Evolutionary conservation across 371 early-diverging fungal species (phyloP).

Genomic region (Lichtheimia ornata): DNA sequence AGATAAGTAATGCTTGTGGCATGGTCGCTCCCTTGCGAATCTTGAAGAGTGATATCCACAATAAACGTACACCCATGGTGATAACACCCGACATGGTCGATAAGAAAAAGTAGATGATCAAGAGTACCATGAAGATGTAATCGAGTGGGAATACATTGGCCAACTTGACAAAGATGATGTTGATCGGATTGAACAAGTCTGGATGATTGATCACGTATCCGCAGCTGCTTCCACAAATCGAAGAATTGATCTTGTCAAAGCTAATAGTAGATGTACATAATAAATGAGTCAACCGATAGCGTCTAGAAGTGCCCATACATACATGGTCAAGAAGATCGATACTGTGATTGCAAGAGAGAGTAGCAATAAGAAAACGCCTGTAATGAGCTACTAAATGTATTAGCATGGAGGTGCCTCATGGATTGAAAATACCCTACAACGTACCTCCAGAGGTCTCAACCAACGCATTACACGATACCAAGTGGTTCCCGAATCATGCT

Average conservation of each 20-base stretch:
- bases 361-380: conserved; percentile 34
- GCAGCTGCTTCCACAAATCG: conserved; percentile 66
- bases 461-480: conserved; percentile 26
- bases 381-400: conserved; percentile 4
- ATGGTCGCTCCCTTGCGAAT: conserved; percentile 56
- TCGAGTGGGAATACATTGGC: conserved; percentile 64
- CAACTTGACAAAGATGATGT: conserved; percentile 56
- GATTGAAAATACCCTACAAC: background rate
- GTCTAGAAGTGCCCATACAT: conserved; percentile 16
- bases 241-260: conserved; percentile 56
- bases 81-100: conserved; percentile 64
- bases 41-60: conserved; percentile 61
- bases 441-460: conserved; percentile 48
- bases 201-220: conserved; percentile 65
- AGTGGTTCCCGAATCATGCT: conserved; percentile 31
- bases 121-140: conserved; percentile 59
- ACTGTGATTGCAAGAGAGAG: conserved; percentile 36
- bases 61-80: conserved; percentile 61
- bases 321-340: conserved; percentile 61
- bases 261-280: conserved; percentile 7
- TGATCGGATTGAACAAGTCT: conserved; percentile 64
- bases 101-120: conserved; percentile 65
- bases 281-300: background rate
- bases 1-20: conserved; percentile 63
- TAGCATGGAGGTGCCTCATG: background rate